phyloP scores from a whole-genome alignment of 1,284 basidiomycete genomes.

The Bondarzewia mesenterica region DNA sequence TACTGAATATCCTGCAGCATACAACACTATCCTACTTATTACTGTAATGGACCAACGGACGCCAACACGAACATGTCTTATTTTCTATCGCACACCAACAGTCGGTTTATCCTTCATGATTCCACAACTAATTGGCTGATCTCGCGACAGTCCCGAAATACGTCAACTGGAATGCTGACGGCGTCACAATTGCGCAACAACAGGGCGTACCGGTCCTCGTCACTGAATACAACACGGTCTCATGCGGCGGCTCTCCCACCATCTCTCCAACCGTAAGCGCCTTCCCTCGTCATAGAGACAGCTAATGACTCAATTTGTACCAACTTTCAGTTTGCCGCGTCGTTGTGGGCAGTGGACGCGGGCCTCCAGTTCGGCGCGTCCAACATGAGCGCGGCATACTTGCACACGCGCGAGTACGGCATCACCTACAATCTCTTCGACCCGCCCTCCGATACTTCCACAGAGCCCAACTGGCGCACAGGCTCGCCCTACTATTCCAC shows the following conservation, averaged over 20 bases:
- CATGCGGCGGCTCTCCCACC: conserved; percentile 1
- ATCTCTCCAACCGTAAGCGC: conserved; percentile 1
- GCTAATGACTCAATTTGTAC: neutral
- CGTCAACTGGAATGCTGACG: neutral
- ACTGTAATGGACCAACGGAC: neutral
- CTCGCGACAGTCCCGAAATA: neutral
- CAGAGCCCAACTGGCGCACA: neutral
- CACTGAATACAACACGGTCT: conserved; percentile 1
- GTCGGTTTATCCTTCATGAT: neutral
- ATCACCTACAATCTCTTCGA: conserved; percentile 2
- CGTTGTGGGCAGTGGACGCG: neutral
- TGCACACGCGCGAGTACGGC: neutral
- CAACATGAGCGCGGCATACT: neutral
- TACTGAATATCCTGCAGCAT: too few species aligned
- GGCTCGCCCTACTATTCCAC: neutral
- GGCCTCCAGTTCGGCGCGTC: neutral
- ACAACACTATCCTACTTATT: neutral
- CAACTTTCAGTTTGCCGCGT: neutral
- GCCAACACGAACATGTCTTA: neutral
- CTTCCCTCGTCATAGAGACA: neutral
- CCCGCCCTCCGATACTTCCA: neutral
- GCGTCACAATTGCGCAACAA: neutral
- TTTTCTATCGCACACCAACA: neutral
- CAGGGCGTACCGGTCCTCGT: neutral
- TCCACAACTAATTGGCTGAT: neutral